Conservation (phyloP, 2,329 filamentous ascomycete species). For the Gaeumannomyces sp. region DNA sequence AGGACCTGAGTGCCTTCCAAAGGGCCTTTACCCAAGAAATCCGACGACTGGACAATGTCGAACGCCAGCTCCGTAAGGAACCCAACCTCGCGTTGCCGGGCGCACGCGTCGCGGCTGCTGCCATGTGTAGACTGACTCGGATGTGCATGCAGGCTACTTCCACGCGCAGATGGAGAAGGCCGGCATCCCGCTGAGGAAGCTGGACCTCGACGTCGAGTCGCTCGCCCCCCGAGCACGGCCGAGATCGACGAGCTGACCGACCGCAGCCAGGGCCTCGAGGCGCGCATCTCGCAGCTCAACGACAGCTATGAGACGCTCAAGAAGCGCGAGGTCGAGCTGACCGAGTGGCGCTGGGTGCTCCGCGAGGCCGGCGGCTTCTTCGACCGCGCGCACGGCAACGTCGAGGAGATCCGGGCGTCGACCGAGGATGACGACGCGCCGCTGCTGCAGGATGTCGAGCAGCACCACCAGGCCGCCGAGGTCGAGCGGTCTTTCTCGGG, state of each 20-base stretch:
- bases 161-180: slow-evolving; percentile 93
- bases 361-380: slow-evolving; percentile 97
- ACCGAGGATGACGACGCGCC: slow-evolving; percentile 89
- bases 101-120: slow-evolving; percentile 5
- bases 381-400: slow-evolving; percentile 89
- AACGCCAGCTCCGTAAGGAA: slow-evolving; percentile 84
- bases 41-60: slow-evolving; percentile 92
- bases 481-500: slow-evolving; percentile 84
- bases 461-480: slow-evolving; percentile 61
- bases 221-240: slow-evolving; percentile 83
- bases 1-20: slow-evolving; percentile 89
- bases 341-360: slow-evolving; percentile 97
- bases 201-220: slow-evolving; percentile 83
- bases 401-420: slow-evolving; percentile 91
- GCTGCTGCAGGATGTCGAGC: slow-evolving; percentile 85
- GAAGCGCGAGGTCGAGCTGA: slow-evolving; percentile 93
- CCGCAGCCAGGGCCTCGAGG: slow-evolving; percentile 85
- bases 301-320: slow-evolving; percentile 98
- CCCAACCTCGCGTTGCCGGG: neutral
- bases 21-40: slow-evolving; percentile 97
- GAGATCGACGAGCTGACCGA: slow-evolving; percentile 96
- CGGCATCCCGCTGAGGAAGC: slow-evolving; percentile 75
- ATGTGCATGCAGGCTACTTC: slow-evolving; percentile 66
- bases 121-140: neutral
- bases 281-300: slow-evolving; percentile 84